Evolutionary conservation across 352 stramenopile genomes (phyloP).

Genomic region (Phytophthora pinifolia): DNA sequence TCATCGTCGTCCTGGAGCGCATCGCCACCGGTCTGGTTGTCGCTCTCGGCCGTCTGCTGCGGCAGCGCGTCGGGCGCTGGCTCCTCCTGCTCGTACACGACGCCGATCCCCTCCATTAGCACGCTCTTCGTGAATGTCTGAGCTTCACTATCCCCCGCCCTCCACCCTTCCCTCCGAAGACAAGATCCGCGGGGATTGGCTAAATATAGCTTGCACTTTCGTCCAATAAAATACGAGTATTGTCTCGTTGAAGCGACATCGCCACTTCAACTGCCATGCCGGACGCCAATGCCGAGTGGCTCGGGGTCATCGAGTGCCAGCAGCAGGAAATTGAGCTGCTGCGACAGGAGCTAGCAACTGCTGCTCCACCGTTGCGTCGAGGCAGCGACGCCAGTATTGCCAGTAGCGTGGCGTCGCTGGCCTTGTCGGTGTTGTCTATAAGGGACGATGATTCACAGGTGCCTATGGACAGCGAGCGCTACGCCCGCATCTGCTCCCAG

Average conservation of each 20-base stretch:
- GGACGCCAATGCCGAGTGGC: conserved; percentile 32
- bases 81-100: conserved; percentile 82
- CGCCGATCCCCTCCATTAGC: conserved; percentile 66
- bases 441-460: conserved; percentile 17
- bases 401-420: conserved; percentile 29
- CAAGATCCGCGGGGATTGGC: background rate
- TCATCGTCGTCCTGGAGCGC: conserved; percentile 68
- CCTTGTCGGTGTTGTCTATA: conserved; percentile 28
- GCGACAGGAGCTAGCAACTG: conserved; percentile 13
- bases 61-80: conserved; percentile 28
- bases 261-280: conserved; percentile 1
- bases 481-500: conserved; percentile 42
- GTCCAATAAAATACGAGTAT: conserved; percentile 1
- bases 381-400: conserved; percentile 16
- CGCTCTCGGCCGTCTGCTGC: conserved; percentile 10
- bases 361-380: background rate
- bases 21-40: conserved; percentile 6
- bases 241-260: conserved; percentile 1
- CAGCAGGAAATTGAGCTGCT: conserved; percentile 51
- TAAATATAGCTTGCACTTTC: conserved; percentile 1
- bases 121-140: conserved; percentile 28
- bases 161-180: conserved; percentile 18
- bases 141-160: conserved; percentile 17
- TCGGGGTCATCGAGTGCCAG: conserved; percentile 45
- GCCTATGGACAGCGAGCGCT: conserved; percentile 40